Evolutionary conservation across 768 basidiomycete genomes (phyloP), one percentile per base, ranked within the genome.

Genomic region (Cyathus striatus): DNA sequence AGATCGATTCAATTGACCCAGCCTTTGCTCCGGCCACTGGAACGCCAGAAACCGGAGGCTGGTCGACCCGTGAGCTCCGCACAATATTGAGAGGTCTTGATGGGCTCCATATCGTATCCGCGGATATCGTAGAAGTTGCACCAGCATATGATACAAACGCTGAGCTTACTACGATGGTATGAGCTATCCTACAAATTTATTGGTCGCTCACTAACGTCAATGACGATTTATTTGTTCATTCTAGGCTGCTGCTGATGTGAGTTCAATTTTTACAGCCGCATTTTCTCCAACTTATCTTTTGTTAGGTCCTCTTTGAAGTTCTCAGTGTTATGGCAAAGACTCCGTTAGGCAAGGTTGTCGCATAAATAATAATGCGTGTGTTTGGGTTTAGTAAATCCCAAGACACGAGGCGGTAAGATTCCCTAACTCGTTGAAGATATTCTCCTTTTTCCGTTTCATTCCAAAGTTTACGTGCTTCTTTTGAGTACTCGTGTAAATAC

Each of bases 81-180:
- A 79, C 81, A 5, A 86, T 90, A 53, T 61, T 90, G 45, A 69
- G 87, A 38, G 87, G 88, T 16, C 62, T 91, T 12, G 81, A 83
- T 42, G 86, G 87, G 12, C 68, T 90, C 40, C 68, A 78, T 46
- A 81, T 91, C 47, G 85, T 90, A 36, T 86, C 81, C 26, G 85
- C 83, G 6, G 89, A 91, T 56, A 78, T 91, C 34, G 89, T 91
- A 36, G 89, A 91, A 57, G 89, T 90, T 18, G 82, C 86, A 1
- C 89, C 88, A 13, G 85, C 87, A 5, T 88, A 90, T 55, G 87
- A 88, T 46, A 69, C 68, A 18, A 67, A 69, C 46, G 69, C 67
- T 39, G 64, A 66, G 45, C 49, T 62, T 38, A 58, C 56, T 33
- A 61, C 58, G 37, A 61, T 61, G 54, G 53, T 57, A n/a, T n/a